phyloP scores from a whole-genome alignment of 2,329 filamentous ascomycete species.

The Chaetomiaceae sp. region DNA sequence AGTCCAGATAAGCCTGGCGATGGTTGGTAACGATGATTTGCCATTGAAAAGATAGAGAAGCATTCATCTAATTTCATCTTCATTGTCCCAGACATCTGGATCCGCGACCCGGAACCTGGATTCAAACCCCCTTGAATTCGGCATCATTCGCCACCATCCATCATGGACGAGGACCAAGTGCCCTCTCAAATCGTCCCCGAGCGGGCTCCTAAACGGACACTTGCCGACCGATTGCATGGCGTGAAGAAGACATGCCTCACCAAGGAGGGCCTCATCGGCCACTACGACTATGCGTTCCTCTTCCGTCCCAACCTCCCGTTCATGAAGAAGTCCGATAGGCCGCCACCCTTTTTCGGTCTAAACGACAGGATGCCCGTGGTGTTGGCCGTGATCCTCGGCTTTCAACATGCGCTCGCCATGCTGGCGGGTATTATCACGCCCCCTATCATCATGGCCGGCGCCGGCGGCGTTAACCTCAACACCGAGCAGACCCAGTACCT shows the following conservation, averaged over 20 bases:
- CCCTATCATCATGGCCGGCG: constrained; percentile 64
- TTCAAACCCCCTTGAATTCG: too few species aligned
- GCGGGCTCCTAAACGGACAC: constrained; percentile 31
- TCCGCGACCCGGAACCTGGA: too few species aligned
- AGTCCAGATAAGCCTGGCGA: too few species aligned
- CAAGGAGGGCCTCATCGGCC: constrained; percentile 71
- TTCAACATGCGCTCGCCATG: constrained; percentile 79
- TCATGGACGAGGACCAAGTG: constrained; percentile 56
- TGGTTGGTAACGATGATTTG: too few species aligned
- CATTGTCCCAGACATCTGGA: too few species aligned
- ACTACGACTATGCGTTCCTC: constrained; percentile 86
- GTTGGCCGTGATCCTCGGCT: constrained; percentile 67
- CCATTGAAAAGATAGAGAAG: too few species aligned
- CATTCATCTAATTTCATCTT: too few species aligned
- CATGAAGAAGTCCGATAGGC: constrained; percentile 55
- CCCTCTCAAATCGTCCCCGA: constrained; percentile 47
- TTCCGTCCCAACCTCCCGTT: constrained; percentile 82
- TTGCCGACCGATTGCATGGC: constrained; percentile 31
- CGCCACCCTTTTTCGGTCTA: constrained; percentile 80
- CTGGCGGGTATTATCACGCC: constrained; percentile 71
- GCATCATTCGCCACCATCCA: too few species aligned
- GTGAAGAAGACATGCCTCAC: constrained; percentile 47
- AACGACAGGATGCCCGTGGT: constrained; percentile 73
- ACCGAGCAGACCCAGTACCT: constrained; percentile 65
- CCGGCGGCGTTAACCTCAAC: constrained; percentile 59